These are phyloP conservation scores for Pseudodiploospora longispora DNA, from an alignment of 2,329 filamentous ascomycete species.

Conservation along the genomic window DNA sequence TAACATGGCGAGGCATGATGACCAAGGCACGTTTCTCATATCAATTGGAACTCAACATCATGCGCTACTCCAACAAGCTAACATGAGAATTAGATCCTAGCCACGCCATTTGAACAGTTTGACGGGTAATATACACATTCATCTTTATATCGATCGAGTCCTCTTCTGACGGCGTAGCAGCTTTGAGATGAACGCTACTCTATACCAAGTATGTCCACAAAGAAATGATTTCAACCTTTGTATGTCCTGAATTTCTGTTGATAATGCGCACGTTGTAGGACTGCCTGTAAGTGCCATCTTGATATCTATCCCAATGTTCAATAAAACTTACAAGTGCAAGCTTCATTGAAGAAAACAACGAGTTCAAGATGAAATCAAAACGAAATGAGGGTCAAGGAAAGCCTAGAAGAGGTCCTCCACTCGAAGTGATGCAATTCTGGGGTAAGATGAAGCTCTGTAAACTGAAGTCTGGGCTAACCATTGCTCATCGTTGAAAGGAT, in stretches of 20 bases:
- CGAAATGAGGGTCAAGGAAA: conserved; percentile 39
- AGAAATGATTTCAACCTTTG: too few relatives aligned
- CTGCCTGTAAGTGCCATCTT: conserved; percentile 39
- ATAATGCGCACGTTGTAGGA: conserved; percentile 24
- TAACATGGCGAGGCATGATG: conserved; percentile 98
- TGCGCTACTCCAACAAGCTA: conserved; percentile 1
- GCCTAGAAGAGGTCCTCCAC: conserved; percentile 38
- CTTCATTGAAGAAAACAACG: conserved; percentile 88
- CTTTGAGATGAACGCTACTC: conserved; percentile 93
- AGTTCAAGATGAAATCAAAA: conserved; percentile 57
- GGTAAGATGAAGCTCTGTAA: conserved; percentile 39
- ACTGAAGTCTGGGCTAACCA: background rate
- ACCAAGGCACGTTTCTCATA: conserved; percentile 60
- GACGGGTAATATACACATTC: conserved; percentile 50
- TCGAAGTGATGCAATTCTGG: conserved; percentile 88
- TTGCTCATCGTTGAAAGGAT: conserved; percentile 46
- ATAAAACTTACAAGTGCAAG: conserved; percentile 34
- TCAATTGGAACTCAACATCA: background rate
- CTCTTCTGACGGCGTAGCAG: conserved; percentile 32
- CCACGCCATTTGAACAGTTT: conserved; percentile 69
- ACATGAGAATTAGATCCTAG: conserved; percentile 60
- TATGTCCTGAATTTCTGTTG: too few relatives aligned
- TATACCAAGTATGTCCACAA: conserved; percentile 63
- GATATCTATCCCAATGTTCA: background rate
- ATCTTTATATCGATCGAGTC: background rate